Evolutionary conservation across 139 green algal species (phyloP).

Genomic region (Astrephomene gubernaculifera): DNA sequence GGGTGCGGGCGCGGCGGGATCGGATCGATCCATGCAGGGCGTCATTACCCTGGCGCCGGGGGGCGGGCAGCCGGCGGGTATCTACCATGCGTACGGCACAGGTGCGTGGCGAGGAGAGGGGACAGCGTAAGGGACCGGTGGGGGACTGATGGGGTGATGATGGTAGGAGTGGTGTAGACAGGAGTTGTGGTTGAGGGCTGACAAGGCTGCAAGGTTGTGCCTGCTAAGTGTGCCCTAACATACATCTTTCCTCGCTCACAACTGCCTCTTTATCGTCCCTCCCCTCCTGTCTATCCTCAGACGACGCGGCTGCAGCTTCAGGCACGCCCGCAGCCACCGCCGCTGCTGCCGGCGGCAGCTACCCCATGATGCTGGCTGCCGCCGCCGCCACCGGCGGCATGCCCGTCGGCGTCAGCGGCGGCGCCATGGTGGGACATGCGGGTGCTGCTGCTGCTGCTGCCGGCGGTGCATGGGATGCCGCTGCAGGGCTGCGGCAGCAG

Average conservation of each 20-base stretch:
- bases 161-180: no score
- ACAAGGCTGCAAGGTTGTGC: no score
- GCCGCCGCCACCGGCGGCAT: not conserved
- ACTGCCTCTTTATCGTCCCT: no score
- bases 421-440: not conserved
- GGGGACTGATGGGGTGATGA: no score
- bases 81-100: constrained; percentile 21
- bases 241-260: no score
- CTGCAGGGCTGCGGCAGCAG: not conserved
- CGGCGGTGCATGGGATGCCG: not conserved
- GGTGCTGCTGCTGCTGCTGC: not conserved
- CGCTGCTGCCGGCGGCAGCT: not conserved
- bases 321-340: no score
- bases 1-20: not conserved
- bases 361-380: not conserved
- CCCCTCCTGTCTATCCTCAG: no score
- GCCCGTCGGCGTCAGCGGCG: not conserved
- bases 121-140: no score
- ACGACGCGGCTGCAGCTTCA: not conserved
- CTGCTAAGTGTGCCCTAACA: no score
- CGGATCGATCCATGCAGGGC: not conserved
- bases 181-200: no score
- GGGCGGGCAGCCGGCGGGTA: not conserved
- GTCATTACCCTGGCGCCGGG: not conserved
- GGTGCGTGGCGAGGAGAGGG: not conserved